Base-by-base conservation (phyloP, 495 filamentous ascomycete genomes). In the Immersiella caudata region DNA sequence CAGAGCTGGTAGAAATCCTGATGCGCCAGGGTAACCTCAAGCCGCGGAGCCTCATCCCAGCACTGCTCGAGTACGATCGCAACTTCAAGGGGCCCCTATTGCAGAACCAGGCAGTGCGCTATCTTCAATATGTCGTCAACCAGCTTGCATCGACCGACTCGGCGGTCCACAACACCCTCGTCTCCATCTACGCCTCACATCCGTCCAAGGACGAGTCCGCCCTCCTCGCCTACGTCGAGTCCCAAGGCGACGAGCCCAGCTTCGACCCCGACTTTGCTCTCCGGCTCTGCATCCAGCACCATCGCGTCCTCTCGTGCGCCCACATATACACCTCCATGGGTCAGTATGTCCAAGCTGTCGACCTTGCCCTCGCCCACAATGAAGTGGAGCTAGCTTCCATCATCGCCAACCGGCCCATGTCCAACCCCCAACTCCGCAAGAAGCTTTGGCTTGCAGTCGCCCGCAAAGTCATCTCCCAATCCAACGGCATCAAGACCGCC, bases 211-310 rank as follows among this genome's bases (percentile, higher is more conserved):
- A 95, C 58, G 95, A 98, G 78, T 86, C 90, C 3, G 90, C 89
- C 6, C 87, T 99, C 18, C 87, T 97, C 22, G 84, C 88, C 6
- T 99, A 99, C 75, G 89, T 99, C 12, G 90, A 97, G 78, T 86
- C 86, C 6, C 90, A 92, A 67, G 82, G 80, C 49, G 82, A 84
- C 59, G 81, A 83, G 61, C 92, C 90, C 57, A 84, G 87, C 49
- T 99, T 96, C 75, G 95, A 99, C 76, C 90, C 91, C n/a, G 95
- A 99, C 78, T 99, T 99, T 79, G 95, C 96, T 1, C 88, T 99
- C 24, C 89, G 95, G 20, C 86, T 98, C 25, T 99, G 95, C 78
- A 97, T 98, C 65, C 90, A 97, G 69, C 88, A 99, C 75, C 86
- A 92, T 71, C 91, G 96, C 65, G 90, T 97, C 6, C 91, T 96